Percentiles rank a stretch among this genome's conserved stretches.
Conservation (phyloP, 805 yeast species). For the Ogataea ganodermae region DNA sequence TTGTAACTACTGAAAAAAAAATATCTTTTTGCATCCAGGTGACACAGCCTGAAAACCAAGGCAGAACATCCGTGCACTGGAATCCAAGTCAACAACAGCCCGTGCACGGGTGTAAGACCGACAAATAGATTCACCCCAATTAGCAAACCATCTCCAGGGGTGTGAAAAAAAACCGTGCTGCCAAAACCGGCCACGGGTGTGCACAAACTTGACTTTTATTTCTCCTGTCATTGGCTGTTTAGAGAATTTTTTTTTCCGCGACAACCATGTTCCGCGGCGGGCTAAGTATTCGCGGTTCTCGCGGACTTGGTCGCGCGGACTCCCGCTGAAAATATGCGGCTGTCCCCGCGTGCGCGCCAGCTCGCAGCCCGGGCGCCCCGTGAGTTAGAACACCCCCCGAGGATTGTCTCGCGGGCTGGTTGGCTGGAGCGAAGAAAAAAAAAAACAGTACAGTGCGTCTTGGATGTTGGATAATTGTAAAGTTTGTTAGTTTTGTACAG, state of each 20-base stretch:
- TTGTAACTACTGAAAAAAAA: not conserved
- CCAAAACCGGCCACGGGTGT: not conserved
- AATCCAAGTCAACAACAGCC: not conserved
- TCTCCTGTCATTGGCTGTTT: constrained; percentile 23
- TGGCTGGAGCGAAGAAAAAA: constrained; percentile 7
- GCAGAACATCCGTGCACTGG: constrained; percentile 11
- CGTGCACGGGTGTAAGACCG: not conserved
- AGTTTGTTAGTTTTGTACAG: not conserved
- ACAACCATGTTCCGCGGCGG: not conserved
- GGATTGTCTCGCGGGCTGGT: constrained; percentile 5
- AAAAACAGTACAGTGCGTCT: constrained; percentile 6
- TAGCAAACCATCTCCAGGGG: constrained; percentile 8
- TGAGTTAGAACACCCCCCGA: not conserved
- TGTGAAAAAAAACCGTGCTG: constrained; percentile 5
- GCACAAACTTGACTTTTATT: constrained; percentile 23
- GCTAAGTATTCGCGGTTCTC: not conserved
- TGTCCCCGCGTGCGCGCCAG: not conserved
- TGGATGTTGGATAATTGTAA: constrained; percentile 7
- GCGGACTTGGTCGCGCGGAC: not conserved
- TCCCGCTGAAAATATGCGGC: not conserved
- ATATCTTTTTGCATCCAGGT: no score
- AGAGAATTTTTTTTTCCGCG: constrained; percentile 9
- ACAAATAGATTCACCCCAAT: constrained; percentile 9
- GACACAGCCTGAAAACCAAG: not conserved
- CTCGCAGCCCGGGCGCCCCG: constrained; percentile 3